Evolutionary conservation across 2,329 filamentous ascomycete species (phyloP).

Genomic region (Trichophyton schoenleinii): DNA sequence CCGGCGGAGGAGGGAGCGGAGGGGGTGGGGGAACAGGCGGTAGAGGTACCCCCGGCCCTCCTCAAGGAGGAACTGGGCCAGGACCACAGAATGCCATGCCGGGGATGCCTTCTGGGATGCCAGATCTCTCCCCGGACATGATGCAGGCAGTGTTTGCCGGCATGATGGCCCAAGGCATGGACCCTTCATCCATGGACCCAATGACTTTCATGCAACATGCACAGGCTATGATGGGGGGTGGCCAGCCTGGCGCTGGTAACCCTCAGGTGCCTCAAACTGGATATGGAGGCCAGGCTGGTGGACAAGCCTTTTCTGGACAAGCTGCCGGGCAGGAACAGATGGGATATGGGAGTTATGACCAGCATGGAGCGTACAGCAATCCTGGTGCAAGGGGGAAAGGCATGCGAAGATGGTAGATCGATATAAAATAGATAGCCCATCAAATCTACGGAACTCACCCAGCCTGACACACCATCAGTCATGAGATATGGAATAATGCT

Average conservation of each 20-base stretch:
- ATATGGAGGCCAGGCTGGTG: conserved; percentile 24
- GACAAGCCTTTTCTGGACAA: conserved; percentile 24
- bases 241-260: conserved; percentile 28
- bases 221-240: conserved; percentile 37
- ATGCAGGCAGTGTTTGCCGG: conserved; percentile 47
- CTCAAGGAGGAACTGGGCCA: conserved; percentile 10
- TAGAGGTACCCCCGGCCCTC: conserved; percentile 7
- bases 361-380: conserved; percentile 27
- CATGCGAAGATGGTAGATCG: conserved; percentile 27
- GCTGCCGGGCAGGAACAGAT: conserved; percentile 30
- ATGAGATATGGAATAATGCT: background rate
- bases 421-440: background rate
- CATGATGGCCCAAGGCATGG: conserved; percentile 43
- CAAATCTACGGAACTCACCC: background rate
- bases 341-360: conserved; percentile 32
- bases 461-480: background rate
- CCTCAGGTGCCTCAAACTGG: conserved; percentile 25
- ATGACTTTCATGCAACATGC: conserved; percentile 43
- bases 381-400: conserved; percentile 26
- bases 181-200: conserved; percentile 43
- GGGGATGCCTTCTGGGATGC: conserved; percentile 40
- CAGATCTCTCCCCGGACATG: conserved; percentile 42
- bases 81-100: conserved; percentile 19
- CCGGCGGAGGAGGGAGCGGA: conserved; percentile 5
- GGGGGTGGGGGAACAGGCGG: conserved; percentile 1